These are phyloP conservation scores for Akebia trifoliata DNA, from an alignment of 164 flowering plant genomes.

Conservation along the genomic window DNA sequence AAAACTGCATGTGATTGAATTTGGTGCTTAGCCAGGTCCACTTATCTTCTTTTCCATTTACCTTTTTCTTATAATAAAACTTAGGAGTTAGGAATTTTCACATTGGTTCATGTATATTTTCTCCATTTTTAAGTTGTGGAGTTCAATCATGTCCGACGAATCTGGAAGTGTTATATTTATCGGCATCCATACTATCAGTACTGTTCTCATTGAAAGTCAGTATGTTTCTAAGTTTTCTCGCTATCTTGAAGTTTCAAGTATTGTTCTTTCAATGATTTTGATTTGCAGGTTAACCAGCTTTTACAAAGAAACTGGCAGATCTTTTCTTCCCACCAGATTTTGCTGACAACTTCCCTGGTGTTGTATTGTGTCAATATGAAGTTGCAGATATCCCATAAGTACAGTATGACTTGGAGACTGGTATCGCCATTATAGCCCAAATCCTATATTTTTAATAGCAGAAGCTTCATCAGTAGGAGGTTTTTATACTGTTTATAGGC, in stretches of 20 bases:
- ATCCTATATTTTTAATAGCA: constrained; percentile 92
- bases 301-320: constrained; percentile 95
- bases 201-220: too few species aligned
- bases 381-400: constrained; percentile 84
- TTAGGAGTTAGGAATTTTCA: neutral
- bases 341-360: constrained; percentile 68
- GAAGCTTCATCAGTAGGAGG: constrained; percentile 97
- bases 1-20: constrained; percentile 96
- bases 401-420: constrained; percentile 92
- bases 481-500: constrained; percentile 91
- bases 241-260: neutral
- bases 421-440: constrained; percentile 95
- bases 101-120: neutral
- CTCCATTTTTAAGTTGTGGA: too few species aligned
- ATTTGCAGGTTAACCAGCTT: constrained; percentile 77
- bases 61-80: neutral
- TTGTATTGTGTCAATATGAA: constrained; percentile 6
- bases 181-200: too few species aligned
- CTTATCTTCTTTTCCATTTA: constrained; percentile 3
- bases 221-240: too few species aligned
- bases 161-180: too few species aligned
- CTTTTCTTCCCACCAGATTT: constrained; percentile 99
- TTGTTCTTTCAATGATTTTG: constrained; percentile 1
- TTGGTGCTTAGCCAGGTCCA: constrained; percentile 96
- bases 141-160: too few species aligned